phyloP scores from a whole-genome alignment of 2,329 filamentous ascomycete genomes.

The Pseudogymnoascus sp. region DNA sequence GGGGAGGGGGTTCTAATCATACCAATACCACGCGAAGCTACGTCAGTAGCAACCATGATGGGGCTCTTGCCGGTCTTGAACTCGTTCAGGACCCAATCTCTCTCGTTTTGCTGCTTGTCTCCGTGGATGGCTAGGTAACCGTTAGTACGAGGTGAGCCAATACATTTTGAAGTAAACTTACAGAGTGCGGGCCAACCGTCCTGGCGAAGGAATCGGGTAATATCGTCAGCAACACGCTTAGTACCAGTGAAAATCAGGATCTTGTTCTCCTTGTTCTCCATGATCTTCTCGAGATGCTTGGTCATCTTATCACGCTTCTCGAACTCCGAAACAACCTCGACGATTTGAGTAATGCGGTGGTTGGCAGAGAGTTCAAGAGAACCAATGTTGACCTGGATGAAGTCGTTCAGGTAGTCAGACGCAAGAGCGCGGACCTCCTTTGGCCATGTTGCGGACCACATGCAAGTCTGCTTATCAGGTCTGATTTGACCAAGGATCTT shows the following conservation, averaged over 20 bases:
- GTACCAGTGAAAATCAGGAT: slow-evolving; percentile 87
- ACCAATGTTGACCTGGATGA: slow-evolving; percentile 98
- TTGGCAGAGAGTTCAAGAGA: slow-evolving; percentile 95
- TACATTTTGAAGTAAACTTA: slow-evolving; percentile 50
- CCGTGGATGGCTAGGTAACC: slow-evolving; percentile 75
- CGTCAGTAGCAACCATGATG: slow-evolving; percentile 99
- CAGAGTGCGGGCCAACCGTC: slow-evolving; percentile 96
- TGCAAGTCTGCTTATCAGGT: slow-evolving; percentile 96
- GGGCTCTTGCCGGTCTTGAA: slow-evolving; percentile 99
- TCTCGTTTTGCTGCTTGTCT: slow-evolving; percentile 98
- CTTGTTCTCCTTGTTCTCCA: slow-evolving; percentile 95
- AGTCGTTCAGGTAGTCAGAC: slow-evolving; percentile 84
- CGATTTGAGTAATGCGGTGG: slow-evolving; percentile 94
- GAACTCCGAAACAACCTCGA: slow-evolving; percentile 91
- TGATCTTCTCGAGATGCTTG: slow-evolving; percentile 94
- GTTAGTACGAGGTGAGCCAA: slow-evolving; percentile 42
- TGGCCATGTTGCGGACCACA: slow-evolving; percentile 99
- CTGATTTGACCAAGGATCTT: slow-evolving; percentile 98
- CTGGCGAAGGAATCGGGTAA: slow-evolving; percentile 93
- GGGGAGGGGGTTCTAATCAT: slow-evolving; percentile 65
- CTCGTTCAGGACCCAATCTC: slow-evolving; percentile 98
- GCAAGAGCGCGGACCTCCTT: slow-evolving; percentile 95
- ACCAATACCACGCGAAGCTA: slow-evolving; percentile 99
- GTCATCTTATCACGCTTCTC: slow-evolving; percentile 98
- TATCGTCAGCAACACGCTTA: slow-evolving; percentile 96